Conservation (phyloP, 805 yeast species). For the Myxozyma neotropica region DNA sequence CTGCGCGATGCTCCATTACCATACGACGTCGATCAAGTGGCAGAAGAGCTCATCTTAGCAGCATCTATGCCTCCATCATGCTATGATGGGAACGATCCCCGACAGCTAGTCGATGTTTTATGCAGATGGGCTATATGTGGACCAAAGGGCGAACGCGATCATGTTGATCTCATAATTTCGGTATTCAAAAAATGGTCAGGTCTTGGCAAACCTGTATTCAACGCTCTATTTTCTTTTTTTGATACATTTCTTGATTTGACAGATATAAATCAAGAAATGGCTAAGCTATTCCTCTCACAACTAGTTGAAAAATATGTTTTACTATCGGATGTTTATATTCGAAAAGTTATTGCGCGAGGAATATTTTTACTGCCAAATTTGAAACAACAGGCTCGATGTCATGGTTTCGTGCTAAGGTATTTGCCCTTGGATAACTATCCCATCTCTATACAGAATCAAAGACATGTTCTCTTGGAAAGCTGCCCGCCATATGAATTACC, state of each 20-base stretch:
- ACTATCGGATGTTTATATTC: conserved; percentile 65
- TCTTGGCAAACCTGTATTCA: conserved; percentile 36
- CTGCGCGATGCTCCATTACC: conserved; percentile 25
- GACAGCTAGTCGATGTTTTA: conserved; percentile 27
- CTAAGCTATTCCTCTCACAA: conserved; percentile 46
- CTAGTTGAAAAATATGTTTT: conserved; percentile 54
- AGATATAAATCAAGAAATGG: conserved; percentile 46
- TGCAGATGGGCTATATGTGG: conserved; percentile 40
- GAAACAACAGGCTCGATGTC: conserved; percentile 49
- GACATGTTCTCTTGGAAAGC: conserved; percentile 7
- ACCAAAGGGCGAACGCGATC: conserved; percentile 28
- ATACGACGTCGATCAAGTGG: conserved; percentile 21
- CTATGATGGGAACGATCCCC: conserved; percentile 23
- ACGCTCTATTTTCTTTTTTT: conserved; percentile 36
- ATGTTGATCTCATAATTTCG: conserved; percentile 35
- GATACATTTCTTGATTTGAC: conserved; percentile 21
- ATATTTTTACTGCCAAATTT: conserved; percentile 53
- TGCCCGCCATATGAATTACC: background rate
- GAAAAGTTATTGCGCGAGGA: conserved; percentile 85
- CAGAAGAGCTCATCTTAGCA: conserved; percentile 32
- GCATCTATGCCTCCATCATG: conserved; percentile 34
- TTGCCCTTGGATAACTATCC: conserved; percentile 37
- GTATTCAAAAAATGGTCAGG: conserved; percentile 27
- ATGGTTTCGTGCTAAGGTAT: conserved; percentile 52
- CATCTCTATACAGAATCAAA: conserved; percentile 18